A percentile compares a stretch with the other conserved stretches of the same genome.
Conservation (phyloP, 2,329 filamentous ascomycete species). For the Fusarium sublunatum region DNA sequence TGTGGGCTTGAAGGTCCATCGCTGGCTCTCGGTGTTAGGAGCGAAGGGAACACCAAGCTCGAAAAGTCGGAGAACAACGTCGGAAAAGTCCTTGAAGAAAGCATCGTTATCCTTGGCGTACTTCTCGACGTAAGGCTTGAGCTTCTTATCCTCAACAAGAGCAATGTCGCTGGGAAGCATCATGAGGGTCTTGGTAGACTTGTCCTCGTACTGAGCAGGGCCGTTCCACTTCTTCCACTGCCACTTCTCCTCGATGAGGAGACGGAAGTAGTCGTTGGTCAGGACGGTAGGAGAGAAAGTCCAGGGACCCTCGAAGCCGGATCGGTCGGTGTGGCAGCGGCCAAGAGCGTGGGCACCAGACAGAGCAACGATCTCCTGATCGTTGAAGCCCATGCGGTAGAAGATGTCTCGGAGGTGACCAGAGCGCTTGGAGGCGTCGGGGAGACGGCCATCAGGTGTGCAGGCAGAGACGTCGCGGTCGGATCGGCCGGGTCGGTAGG, state of each 20-base stretch:
- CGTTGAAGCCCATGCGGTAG: slow-evolving; percentile 96
- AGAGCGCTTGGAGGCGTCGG: slow-evolving; percentile 81
- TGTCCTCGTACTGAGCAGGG: slow-evolving; percentile 88
- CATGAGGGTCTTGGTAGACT: slow-evolving; percentile 88
- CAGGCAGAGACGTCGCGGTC: slow-evolving; percentile 85
- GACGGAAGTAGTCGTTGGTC: slow-evolving; percentile 94
- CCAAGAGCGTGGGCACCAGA: slow-evolving; percentile 87
- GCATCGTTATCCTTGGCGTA: slow-evolving; percentile 91
- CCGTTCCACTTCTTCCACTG: slow-evolving; percentile 90
- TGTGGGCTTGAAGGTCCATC: slow-evolving; percentile 73
- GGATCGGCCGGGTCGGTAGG: slow-evolving; percentile 85
- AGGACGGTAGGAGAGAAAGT: slow-evolving; percentile 90
- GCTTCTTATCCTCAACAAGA: slow-evolving; percentile 87
- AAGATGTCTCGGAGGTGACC: slow-evolving; percentile 93
- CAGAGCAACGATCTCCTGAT: slow-evolving; percentile 95
- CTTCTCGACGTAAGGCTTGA: slow-evolving; percentile 81
- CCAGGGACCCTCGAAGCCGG: slow-evolving; percentile 90
- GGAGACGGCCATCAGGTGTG: slow-evolving; percentile 89
- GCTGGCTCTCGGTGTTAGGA: slow-evolving; percentile 65
- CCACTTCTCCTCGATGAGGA: slow-evolving; percentile 94
- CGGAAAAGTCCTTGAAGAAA: slow-evolving; percentile 94
- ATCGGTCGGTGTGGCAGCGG: slow-evolving; percentile 89
- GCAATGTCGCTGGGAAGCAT: slow-evolving; percentile 96
- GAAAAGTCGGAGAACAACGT: slow-evolving; percentile 83
- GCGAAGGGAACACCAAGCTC: slow-evolving; percentile 94